Evolutionary conservation across 2,329 filamentous ascomycete genomes (phyloP), one percentile per base, ranked within the genome.

Genomic region (Xylariaceae sp.): DNA sequence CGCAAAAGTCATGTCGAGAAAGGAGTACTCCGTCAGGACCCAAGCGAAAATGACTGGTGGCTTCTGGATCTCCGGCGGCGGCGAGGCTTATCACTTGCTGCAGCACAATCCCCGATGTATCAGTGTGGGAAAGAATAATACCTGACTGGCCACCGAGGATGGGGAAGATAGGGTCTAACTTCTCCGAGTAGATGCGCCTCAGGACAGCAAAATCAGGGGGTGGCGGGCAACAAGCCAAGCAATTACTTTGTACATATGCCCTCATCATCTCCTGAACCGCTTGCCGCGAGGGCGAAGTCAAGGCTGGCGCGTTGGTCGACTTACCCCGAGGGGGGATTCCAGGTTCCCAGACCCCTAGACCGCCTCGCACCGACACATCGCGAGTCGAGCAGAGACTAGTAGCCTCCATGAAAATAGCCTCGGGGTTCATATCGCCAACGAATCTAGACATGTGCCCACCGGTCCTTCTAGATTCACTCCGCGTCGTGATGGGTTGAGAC

Each of bases 351-450:
- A 85, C 78, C 6, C 83, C 83, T 1, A 85, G 75, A 41, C 82
- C 81, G 46, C 80, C 80, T 29, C 79, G 79, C 46, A 79, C 75
- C 0, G 80, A 78, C 10, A 68, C 68, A 16, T 71, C 71, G 20
- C 71, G 72, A 20, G 64, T 67, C 16, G 71, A 68, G 44, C 69
- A 69, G 20, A 75, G 71, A 52, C 73, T 75, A 2, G 80, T 81
- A 1, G 80, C 82, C 61, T 84, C 81, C 62, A 83, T 75, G 53
- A 87, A 83, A 67, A 86, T 81, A 55, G 80, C 80, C 66, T 86
- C 83, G 1, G 83, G 84, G 60, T 84, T 86, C 23, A 85, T 64
- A 63, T 86, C 83, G 18, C 83, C 82, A 40, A 86, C 79, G 52
- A 85, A 86, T 6, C 83, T 79, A 1, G 75, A 71, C 6, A 69